phyloP scores from a whole-genome alignment of 306 rosid genomes.

The Luffa aegyptiaca region DNA sequence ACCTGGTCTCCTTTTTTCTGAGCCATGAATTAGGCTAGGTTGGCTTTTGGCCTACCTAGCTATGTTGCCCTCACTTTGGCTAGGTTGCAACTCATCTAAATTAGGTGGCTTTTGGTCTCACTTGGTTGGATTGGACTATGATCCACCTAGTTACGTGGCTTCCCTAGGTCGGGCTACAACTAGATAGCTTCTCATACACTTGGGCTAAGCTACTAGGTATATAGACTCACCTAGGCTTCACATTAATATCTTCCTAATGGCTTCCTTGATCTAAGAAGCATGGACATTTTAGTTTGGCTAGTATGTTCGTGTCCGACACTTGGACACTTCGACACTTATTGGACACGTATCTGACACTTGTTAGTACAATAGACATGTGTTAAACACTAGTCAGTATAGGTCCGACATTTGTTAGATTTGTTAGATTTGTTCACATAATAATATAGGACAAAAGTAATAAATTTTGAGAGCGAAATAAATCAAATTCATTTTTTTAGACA shows the following conservation, averaged over 20 bases:
- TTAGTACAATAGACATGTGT: too few species aligned
- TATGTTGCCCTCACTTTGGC: not conserved
- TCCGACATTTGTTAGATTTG: too few species aligned
- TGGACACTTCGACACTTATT: too few species aligned
- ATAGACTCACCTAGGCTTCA: not conserved
- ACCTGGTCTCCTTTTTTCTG: not conserved
- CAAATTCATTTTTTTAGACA: too few species aligned
- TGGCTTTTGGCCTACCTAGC: not conserved
- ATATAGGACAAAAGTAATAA: too few species aligned
- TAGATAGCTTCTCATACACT: not conserved
- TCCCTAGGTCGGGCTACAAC: not conserved
- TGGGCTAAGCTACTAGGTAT: not conserved
- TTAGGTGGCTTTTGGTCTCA: not conserved
- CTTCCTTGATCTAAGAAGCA: too few species aligned
- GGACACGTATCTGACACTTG: too few species aligned
- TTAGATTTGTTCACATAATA: too few species aligned
- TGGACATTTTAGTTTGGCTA: too few species aligned
- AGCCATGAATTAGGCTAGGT: not conserved
- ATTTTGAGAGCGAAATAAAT: too few species aligned
- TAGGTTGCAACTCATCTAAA: not conserved
- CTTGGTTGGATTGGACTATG: not conserved
- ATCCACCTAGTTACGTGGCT: not conserved
- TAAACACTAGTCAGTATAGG: too few species aligned
- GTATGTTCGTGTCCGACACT: too few species aligned
- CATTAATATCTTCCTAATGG: not conserved